Evolutionary conservation across 257 asterid genomes (phyloP).

Genomic region (Phtheirospermum japonicum): DNA sequence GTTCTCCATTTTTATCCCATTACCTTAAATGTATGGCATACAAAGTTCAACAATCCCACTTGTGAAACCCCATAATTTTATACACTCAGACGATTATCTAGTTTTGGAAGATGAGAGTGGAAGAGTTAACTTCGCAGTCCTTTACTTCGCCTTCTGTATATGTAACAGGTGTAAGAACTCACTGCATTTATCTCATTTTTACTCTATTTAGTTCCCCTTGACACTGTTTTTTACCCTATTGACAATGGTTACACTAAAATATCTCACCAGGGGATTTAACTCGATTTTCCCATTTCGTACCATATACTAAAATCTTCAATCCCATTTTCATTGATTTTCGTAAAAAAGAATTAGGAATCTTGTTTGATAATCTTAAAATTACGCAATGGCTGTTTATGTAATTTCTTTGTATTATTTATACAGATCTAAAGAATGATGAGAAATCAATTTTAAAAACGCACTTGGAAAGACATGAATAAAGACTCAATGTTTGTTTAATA

Average conservation of each 20-base stretch:
- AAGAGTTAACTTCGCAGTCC: conserved; percentile 78
- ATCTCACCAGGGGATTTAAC: neutral
- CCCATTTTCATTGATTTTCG: neutral
- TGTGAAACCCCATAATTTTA: conserved; percentile 66
- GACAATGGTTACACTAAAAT: conserved; percentile 13
- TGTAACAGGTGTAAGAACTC: conserved; percentile 60
- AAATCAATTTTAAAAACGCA: no score
- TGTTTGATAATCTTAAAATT: neutral
- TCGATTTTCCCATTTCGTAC: neutral
- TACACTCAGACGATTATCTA: conserved; percentile 72
- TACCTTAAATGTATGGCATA: conserved; percentile 23
- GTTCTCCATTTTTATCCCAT: conserved; percentile 19
- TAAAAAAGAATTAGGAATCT: neutral
- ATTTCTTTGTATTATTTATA: no score
- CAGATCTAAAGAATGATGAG: no score
- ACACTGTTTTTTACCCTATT: conserved; percentile 11
- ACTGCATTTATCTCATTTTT: neutral
- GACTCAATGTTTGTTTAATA: no score
- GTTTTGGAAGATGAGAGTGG: conserved; percentile 96
- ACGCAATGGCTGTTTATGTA: no score
- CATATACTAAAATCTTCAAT: neutral
- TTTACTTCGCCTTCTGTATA: conserved; percentile 63
- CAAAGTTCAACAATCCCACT: conserved; percentile 82
- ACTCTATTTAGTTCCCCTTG: conserved; percentile 10
- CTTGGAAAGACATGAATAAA: no score